phyloP scores from a whole-genome alignment of 805 yeast genomes.

The Monosporozyma servazzii region DNA sequence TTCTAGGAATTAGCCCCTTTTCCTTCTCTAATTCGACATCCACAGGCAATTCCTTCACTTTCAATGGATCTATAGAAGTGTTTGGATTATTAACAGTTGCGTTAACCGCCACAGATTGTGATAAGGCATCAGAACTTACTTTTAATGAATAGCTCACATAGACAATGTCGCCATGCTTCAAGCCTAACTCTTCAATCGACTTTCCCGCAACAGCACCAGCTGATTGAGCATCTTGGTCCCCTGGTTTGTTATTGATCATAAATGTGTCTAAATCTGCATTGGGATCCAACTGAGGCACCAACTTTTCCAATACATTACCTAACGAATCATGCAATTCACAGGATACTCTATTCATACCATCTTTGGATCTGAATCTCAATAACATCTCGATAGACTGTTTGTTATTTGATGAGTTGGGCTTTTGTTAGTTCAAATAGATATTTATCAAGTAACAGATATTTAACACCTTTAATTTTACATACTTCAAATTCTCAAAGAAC shows the following conservation, averaged over 20 bases:
- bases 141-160: slow-evolving; percentile 31
- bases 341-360: slow-evolving; percentile 68
- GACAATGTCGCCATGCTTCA: slow-evolving; percentile 55
- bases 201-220: slow-evolving; percentile 18
- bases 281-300: slow-evolving; percentile 21
- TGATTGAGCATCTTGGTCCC: slow-evolving; percentile 4
- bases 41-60: slow-evolving; percentile 47
- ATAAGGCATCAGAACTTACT: not conserved
- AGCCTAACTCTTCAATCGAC: slow-evolving; percentile 36
- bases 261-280: slow-evolving; percentile 21
- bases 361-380: slow-evolving; percentile 71
- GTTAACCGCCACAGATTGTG: not conserved
- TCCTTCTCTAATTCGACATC: slow-evolving; percentile 58
- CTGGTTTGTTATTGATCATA: slow-evolving; percentile 21
- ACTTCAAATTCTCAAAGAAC: not conserved
- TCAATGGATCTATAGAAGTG: slow-evolving; percentile 8
- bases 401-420: not conserved
- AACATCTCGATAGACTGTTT: slow-evolving; percentile 33
- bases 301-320: slow-evolving; percentile 34
- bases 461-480: not conserved
- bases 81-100: not conserved
- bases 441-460: not conserved
- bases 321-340: slow-evolving; percentile 41
- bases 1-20: slow-evolving; percentile 65
- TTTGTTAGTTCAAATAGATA: not conserved